A percentile compares a stretch with the other conserved stretches of the same genome.
Conservation (phyloP, 2,329 filamentous ascomycete species). For the Hypoxylon sp. region DNA sequence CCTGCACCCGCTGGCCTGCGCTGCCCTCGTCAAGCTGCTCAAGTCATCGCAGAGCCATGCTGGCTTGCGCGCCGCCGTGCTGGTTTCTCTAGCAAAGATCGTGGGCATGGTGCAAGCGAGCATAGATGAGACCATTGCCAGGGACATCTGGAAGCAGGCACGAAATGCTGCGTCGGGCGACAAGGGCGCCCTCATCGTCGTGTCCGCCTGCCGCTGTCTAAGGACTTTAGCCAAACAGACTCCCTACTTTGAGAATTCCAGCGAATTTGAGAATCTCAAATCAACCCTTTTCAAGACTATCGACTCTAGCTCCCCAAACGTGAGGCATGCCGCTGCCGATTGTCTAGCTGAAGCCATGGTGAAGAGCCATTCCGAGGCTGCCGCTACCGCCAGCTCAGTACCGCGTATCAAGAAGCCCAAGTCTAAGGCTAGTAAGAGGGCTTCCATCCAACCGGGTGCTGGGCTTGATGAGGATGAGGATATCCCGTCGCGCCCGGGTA, state of each 20-base stretch:
- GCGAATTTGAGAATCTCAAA: conserved; percentile 90
- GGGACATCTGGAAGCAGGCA: conserved; percentile 92
- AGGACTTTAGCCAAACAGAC: conserved; percentile 76
- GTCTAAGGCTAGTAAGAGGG: conserved; percentile 63
- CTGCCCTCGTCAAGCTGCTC: conserved; percentile 76
- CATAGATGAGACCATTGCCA: conserved; percentile 83
- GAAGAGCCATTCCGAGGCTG: conserved; percentile 76
- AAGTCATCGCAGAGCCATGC: conserved; percentile 83
- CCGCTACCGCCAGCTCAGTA: conserved; percentile 53
- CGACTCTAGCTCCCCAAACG: conserved; percentile 76
- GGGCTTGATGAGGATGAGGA: conserved; percentile 79
- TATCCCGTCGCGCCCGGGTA: conserved; percentile 69
- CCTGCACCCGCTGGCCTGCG: conserved; percentile 77
- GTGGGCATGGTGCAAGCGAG: conserved; percentile 76
- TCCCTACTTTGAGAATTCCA: conserved; percentile 83
- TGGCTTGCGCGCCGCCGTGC: conserved; percentile 80
- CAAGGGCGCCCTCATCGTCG: conserved; percentile 82
- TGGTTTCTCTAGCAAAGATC: conserved; percentile 78
- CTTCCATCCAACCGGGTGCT: conserved; percentile 65
- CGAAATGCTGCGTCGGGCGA: conserved; percentile 79
- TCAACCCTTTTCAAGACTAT: conserved; percentile 84
- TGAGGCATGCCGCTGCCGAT: conserved; percentile 85
- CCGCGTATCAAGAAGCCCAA: conserved; percentile 73
- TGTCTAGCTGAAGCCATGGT: conserved; percentile 85
- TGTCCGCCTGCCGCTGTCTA: conserved; percentile 80